Evolutionary conservation across 1,284 basidiomycete species (phyloP).

Genomic region (Amylostereum chailletii): DNA sequence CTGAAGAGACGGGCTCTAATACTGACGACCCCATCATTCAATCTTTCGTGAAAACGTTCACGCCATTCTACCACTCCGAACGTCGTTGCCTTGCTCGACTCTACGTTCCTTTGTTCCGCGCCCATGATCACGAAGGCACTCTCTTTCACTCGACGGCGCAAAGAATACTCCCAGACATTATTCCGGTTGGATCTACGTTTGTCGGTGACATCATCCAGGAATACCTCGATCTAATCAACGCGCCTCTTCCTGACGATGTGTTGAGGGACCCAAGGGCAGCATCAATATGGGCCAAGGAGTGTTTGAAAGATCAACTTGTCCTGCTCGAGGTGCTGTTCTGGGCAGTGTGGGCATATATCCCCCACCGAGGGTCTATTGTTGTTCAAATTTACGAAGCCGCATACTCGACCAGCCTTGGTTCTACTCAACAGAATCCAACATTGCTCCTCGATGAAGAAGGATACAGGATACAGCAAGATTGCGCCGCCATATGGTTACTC

Average conservation of each 20-base stretch:
- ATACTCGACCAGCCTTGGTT: conserved; percentile 61
- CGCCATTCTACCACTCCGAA: conserved; percentile 75
- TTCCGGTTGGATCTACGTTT: conserved; percentile 54
- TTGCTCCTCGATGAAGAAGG: conserved; percentile 73
- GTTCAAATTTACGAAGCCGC: conserved; percentile 55
- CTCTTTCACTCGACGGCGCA: conserved; percentile 46
- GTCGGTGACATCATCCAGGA: conserved; percentile 47
- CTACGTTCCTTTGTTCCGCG: conserved; percentile 55
- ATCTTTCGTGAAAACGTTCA: conserved; percentile 63
- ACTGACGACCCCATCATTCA: conserved; percentile 40
- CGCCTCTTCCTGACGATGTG: conserved; percentile 42
- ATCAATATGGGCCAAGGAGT: conserved; percentile 73
- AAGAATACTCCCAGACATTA: conserved; percentile 47
- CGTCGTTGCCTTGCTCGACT: conserved; percentile 58
- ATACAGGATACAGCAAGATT: conserved; percentile 53
- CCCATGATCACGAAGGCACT: conserved; percentile 47
- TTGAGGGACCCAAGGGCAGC: conserved; percentile 51
- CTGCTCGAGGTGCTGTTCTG: conserved; percentile 81
- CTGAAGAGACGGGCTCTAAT: conserved; percentile 35
- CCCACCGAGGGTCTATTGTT: conserved; percentile 56
- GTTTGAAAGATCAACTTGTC: conserved; percentile 69
- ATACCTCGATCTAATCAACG: conserved; percentile 46
- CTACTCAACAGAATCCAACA: conserved; percentile 54
- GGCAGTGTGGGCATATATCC: conserved; percentile 72
- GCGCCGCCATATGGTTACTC: conserved; percentile 67